Evolutionary conservation across 441 rosid species (phyloP), one percentile per base, ranked within the genome.

Genomic region (Omphalea diandra): DNA sequence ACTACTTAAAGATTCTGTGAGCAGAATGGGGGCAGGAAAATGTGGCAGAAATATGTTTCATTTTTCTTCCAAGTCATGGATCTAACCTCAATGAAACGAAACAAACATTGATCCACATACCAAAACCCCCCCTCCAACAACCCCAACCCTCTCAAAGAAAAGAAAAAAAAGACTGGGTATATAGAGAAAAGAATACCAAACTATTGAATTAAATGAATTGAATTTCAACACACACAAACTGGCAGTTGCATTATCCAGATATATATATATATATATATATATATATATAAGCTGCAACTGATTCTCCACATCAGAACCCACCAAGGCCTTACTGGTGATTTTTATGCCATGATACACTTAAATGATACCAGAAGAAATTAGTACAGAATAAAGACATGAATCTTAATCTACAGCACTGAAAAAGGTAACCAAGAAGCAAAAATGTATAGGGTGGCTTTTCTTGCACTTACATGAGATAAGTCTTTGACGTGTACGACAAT

Each of bases 401-500:
- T 27, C 49, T 38, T 32, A 29, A 59, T 62, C 36, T 40, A 63
- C 11, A 53, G 38, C 38, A 26, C 10, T 11, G 32, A 70, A 73
- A 53, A 62, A 46, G 20, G 67, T 55, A 26, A 31, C n/a, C n/a
- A n/a, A n/a, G n/a, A n/a, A n/a, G n/a, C n/a, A n/a, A n/a, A n/a
- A n/a, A n/a, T n/a, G n/a, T n/a, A n/a, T n/a, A 36, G 24, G 22
- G 62, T 67, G 60, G 55, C 56, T 63, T 40, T 18, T 3, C 31
- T 17, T 35, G 36, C 55, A 73, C 86, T 71, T 79, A 85, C 97
- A 74, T 80, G 76, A 77, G 79, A 76, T 63, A 85, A 75, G 77
- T 79, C 87, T 77, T 90, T 90, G 59, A 87, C 65, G 26, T 64
- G 72, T 18, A 83, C 98, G 80, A 93, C 80, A 68, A 95, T 89